Conservation (phyloP, 1,284 basidiomycete species). For the Leccinum huronense region DNA sequence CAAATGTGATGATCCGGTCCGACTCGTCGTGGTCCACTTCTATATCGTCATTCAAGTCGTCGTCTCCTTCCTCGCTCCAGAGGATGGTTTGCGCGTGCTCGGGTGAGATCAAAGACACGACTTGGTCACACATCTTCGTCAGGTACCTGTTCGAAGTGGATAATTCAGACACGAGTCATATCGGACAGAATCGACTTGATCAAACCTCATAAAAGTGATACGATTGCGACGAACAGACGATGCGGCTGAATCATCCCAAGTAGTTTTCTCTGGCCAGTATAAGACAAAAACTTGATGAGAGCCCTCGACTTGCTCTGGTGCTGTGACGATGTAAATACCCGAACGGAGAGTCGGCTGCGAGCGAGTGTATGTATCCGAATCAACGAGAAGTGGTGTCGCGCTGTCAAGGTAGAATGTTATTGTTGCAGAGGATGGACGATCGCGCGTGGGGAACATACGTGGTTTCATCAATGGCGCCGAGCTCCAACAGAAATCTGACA, state of each 20-base stretch:
- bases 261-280: conserved; percentile 61
- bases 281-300: conserved; percentile 43
- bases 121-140: conserved; percentile 55
- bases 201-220: conserved; percentile 60
- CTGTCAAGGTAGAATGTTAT: conserved; percentile 11
- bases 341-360: conserved; percentile 42
- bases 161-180: not conserved
- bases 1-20: conserved; percentile 52
- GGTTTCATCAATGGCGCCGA: conserved; percentile 37
- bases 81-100: conserved; percentile 44
- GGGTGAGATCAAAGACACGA: conserved; percentile 46
- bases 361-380: conserved; percentile 21
- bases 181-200: not conserved
- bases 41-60: conserved; percentile 25
- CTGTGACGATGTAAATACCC: conserved; percentile 47
- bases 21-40: conserved; percentile 40
- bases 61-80: conserved; percentile 41
- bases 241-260: conserved; percentile 53
- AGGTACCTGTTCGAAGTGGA: conserved; percentile 43
- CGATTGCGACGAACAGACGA: conserved; percentile 51
- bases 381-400: conserved; percentile 23
- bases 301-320: conserved; percentile 7
- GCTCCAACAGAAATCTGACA: conserved; percentile 41
- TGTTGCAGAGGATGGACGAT: not conserved
- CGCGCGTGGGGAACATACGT: conserved; percentile 32